A percentile compares a stretch with the other conserved stretches of the same genome.
Conservation (phyloP, 2,329 filamentous ascomycete species). For the Elsinoe australis region DNA sequence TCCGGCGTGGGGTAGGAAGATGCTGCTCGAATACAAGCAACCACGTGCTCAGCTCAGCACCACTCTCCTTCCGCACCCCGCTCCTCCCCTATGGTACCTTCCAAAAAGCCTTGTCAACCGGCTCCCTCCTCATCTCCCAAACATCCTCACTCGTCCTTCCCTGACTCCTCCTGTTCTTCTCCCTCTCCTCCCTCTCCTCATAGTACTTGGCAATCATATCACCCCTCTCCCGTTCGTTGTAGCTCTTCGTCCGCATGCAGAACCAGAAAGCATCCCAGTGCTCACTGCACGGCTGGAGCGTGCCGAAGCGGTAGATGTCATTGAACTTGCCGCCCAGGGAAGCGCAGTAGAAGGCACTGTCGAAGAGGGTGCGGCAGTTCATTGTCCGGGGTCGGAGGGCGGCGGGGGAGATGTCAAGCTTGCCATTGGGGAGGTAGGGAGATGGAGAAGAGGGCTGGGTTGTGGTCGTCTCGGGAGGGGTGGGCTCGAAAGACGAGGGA, state of each 20-base stretch:
- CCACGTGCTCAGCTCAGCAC: too few relatives aligned
- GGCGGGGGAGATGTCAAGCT: slow-evolving; percentile 43
- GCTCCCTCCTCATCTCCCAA: slow-evolving; percentile 66
- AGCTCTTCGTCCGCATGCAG: slow-evolving; percentile 77
- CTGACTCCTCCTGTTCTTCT: slow-evolving; percentile 51
- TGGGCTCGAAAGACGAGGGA: slow-evolving; percentile 20
- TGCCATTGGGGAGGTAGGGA: slow-evolving; percentile 22
- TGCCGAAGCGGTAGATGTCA: slow-evolving; percentile 80
- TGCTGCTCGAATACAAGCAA: too few relatives aligned
- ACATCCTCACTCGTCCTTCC: slow-evolving; percentile 73
- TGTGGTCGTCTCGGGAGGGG: slow-evolving; percentile 21
- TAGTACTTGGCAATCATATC: slow-evolving; percentile 59
- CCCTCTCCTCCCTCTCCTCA: slow-evolving; percentile 54
- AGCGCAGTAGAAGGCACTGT: slow-evolving; percentile 89
- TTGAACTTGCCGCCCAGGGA: slow-evolving; percentile 86
- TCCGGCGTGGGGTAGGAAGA: too few relatives aligned
- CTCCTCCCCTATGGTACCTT: slow-evolving; percentile 17
- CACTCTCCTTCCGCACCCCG: background rate
- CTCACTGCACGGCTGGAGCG: slow-evolving; percentile 67
- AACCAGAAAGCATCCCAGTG: slow-evolving; percentile 96
- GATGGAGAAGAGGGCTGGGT: slow-evolving; percentile 19
- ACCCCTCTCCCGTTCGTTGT: slow-evolving; percentile 52
- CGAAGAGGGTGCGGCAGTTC: slow-evolving; percentile 85
- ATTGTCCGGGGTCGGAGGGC: slow-evolving; percentile 71
- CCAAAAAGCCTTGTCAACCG: slow-evolving; percentile 45